Base-by-base conservation (phyloP, 306 rosid species). In the Cicer yamashitae region DNA sequence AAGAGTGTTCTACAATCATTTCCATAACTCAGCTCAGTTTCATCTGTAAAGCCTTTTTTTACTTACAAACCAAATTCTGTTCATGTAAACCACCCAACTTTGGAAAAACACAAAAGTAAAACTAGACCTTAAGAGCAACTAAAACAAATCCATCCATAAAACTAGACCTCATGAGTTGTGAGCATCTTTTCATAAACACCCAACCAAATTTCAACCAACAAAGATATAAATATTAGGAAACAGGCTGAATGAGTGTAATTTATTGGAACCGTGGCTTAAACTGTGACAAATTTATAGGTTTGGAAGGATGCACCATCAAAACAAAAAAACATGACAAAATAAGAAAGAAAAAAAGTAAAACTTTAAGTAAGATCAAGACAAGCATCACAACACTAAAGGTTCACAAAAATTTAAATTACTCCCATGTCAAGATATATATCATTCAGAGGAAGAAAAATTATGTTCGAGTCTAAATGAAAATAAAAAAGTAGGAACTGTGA, bases 121-220 rank as follows among this genome's bases (percentile, higher is more conserved):
- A 37, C 11, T 37, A 61, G 18, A 37, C 67, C 20, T 37, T 61
- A 61, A 13, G 38, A 38, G 68, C 68, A 38, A 62, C 25, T 37
- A n/a, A 61, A 64, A 8, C 14, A 2, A 64, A 64, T 15, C 13
- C 37, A 64, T 44, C 47, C 37, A 9, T 17, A 17, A 18, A 65
- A 8, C 38, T 8, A 41, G 37, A 64, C 51, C 20, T 71, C 53
- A 11, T 1, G 8, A 43, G 45, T 75, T 51, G 12, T 3, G 14
- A 30, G 39, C 53, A 40, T 12, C 46, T 20, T 63, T 62, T 30
- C 39, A 52, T 17, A 71, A n/a, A 62, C 47, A 59, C n/a, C 61
- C 68, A 79, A 43, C 74, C 74, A 39, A 56, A 79, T 43, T 64
- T 73, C 51, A 37, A 64, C 39, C 44, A 72, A 54, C 18, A 25